phyloP scores from a whole-genome alignment of 495 filamentous ascomycete species.

The Trichocladium antarcticum region DNA sequence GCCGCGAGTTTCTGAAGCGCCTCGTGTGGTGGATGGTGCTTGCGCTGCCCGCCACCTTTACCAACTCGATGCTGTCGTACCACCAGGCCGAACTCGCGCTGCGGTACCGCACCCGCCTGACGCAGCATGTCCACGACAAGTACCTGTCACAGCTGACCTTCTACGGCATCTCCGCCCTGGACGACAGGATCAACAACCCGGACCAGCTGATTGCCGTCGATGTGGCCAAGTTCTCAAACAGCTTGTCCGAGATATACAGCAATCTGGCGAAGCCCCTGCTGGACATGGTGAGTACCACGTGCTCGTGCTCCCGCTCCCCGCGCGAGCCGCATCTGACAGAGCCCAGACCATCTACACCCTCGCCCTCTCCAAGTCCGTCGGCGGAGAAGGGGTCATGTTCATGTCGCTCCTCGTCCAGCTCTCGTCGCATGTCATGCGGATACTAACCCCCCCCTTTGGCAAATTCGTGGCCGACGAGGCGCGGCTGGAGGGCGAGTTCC shows the following conservation, averaged over 20 bases:
- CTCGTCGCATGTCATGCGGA: constrained; percentile 86
- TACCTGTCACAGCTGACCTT: constrained; percentile 96
- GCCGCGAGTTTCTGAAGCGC: constrained; percentile 77
- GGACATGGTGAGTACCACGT: constrained; percentile 57
- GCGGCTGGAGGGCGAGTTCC: constrained; percentile 86
- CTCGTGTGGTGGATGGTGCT: constrained; percentile 99
- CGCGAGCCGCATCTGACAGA: constrained; percentile 12
- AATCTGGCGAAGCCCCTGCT: constrained; percentile 93
- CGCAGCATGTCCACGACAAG: constrained; percentile 81
- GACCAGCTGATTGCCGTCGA: constrained; percentile 97
- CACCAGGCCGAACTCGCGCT: constrained; percentile 92
- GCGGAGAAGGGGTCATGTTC: constrained; percentile 85
- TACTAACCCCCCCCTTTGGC: constrained; percentile 91
- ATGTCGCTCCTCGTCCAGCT: constrained; percentile 91
- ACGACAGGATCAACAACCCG: constrained; percentile 96
- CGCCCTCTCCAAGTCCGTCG: constrained; percentile 82
- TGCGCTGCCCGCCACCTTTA: constrained; percentile 94
- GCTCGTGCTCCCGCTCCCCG: not conserved
- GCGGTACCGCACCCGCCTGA: constrained; percentile 83
- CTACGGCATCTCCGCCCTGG: constrained; percentile 87
- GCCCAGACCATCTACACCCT: constrained; percentile 72
- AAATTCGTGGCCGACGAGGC: constrained; percentile 97
- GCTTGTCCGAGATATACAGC: constrained; percentile 86
- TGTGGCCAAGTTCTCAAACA: constrained; percentile 91
- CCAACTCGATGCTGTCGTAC: constrained; percentile 98